Evolutionary conservation across 2,329 filamentous ascomycete species (phyloP).

Genomic region (Cyphellophora europaea): DNA sequence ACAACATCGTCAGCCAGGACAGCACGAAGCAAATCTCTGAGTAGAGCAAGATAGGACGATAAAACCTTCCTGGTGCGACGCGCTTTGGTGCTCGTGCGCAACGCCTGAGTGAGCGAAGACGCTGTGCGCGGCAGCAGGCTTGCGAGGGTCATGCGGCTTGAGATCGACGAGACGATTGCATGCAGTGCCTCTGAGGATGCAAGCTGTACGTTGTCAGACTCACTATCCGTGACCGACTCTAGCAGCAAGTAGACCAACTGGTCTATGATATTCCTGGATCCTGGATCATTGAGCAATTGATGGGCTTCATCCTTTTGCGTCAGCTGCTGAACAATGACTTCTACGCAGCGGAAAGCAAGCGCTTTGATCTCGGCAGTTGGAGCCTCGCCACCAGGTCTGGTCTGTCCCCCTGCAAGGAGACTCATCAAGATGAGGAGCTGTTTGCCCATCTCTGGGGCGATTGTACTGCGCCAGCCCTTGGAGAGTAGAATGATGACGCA

Average conservation of each 20-base stretch:
- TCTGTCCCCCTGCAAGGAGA: constrained; percentile 55
- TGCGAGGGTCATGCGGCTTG: constrained; percentile 64
- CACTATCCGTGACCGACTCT: constrained; percentile 58
- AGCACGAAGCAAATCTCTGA: constrained; percentile 38
- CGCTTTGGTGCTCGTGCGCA: constrained; percentile 59
- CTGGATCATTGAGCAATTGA: constrained; percentile 37
- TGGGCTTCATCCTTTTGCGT: constrained; percentile 41
- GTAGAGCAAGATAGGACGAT: constrained; percentile 48
- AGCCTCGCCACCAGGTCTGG: constrained; percentile 14
- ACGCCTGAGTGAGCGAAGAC: constrained; percentile 66
- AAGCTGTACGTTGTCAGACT: constrained; percentile 59
- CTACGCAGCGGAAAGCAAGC: constrained; percentile 61
- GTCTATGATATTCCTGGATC: constrained; percentile 67
- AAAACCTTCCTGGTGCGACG: constrained; percentile 56
- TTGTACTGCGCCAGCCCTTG: constrained; percentile 66
- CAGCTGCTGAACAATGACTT: constrained; percentile 46
- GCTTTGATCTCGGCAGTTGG: constrained; percentile 63
- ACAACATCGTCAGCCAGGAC: constrained; percentile 38
- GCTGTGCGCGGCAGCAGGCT: constrained; percentile 83
- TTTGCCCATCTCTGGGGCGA: constrained; percentile 64
- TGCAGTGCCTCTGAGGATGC: constrained; percentile 59
- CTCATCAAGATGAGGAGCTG: constrained; percentile 80
- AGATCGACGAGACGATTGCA: constrained; percentile 54
- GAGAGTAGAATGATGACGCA: constrained; percentile 65
- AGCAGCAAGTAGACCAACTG: constrained; percentile 74